These are phyloP conservation scores for Nicotiana obtusifolia DNA, from an alignment of 257 asterid genomes.

Conservation along the genomic window DNA sequence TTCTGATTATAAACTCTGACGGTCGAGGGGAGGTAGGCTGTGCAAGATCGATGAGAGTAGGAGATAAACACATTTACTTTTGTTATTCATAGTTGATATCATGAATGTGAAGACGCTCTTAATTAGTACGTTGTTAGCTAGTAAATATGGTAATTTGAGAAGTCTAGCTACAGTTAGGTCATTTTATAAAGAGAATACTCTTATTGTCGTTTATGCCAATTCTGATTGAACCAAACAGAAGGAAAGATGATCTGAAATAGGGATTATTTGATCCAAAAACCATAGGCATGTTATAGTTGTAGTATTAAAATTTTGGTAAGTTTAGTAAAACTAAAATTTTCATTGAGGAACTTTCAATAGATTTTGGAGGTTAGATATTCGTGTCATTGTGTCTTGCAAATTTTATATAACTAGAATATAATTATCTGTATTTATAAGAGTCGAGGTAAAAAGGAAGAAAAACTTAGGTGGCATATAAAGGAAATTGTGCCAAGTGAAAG, in stretches of 20 bases:
- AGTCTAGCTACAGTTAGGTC: not conserved
- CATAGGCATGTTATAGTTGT: not conserved
- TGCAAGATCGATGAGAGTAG: not conserved
- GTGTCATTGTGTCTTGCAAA: not conserved
- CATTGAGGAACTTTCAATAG: not conserved
- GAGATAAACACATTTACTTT: not conserved
- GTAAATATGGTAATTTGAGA: not conserved
- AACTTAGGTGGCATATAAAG: not conserved
- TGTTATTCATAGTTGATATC: not conserved
- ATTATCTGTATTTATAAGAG: not conserved
- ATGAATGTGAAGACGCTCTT: not conserved
- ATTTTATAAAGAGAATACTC: not conserved
- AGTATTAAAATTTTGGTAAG: not conserved
- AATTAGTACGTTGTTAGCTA: too few species aligned
- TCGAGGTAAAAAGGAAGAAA: not conserved
- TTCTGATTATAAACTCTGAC: not conserved
- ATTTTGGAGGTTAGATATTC: not conserved
- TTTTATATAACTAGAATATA: not conserved
- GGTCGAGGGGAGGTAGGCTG: not conserved
- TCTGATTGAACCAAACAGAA: not conserved
- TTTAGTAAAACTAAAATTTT: not conserved
- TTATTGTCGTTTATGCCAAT: not conserved
- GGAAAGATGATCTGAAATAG: not conserved
- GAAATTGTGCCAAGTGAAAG: slow-evolving; percentile 3
- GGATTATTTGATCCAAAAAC: not conserved